phyloP scores from a whole-genome alignment of 805 yeast genomes.

The Candida xyloterini region DNA sequence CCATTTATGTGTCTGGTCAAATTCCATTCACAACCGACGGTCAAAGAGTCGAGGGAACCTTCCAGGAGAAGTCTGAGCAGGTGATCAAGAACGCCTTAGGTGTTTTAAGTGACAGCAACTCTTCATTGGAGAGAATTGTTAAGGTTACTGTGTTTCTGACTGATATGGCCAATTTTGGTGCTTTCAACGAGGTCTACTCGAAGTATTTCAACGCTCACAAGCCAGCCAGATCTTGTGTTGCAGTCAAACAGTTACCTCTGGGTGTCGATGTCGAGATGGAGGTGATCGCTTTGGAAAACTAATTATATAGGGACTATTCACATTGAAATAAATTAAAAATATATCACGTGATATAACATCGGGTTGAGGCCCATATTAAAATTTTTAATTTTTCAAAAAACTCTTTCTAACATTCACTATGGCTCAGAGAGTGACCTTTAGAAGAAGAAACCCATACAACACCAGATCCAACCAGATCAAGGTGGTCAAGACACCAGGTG shows the following conservation, averaged over 20 bases:
- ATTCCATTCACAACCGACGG: slow-evolving; percentile 85
- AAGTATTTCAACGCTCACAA: slow-evolving; percentile 72
- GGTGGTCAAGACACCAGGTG: slow-evolving; percentile 99
- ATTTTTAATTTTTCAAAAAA: slow-evolving; percentile 11
- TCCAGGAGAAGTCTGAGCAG: slow-evolving; percentile 76
- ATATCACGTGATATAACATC: slow-evolving; percentile 5
- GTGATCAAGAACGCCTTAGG: slow-evolving; percentile 63
- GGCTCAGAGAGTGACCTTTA: slow-evolving; percentile 99
- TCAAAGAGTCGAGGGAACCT: slow-evolving; percentile 72
- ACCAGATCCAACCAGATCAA: slow-evolving; percentile 99
- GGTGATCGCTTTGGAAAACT: slow-evolving; percentile 68
- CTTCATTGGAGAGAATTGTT: slow-evolving; percentile 77
- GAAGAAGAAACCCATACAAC: slow-evolving; percentile 99
- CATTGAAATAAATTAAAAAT: too few species aligned
- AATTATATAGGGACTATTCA: background rate
- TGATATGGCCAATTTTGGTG: slow-evolving; percentile 83
- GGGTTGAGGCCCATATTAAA: slow-evolving; percentile 8
- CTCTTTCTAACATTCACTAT: slow-evolving; percentile 36
- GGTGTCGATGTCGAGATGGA: slow-evolving; percentile 86
- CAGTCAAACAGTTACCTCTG: slow-evolving; percentile 87
- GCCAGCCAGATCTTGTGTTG: slow-evolving; percentile 98
- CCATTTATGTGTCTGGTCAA: slow-evolving; percentile 92
- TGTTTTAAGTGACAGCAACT: slow-evolving; percentile 81
- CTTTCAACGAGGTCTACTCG: slow-evolving; percentile 81
- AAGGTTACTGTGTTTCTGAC: slow-evolving; percentile 88